phyloP scores from a whole-genome alignment of 345 rosid genomes.

The Gossypium anomalum region DNA sequence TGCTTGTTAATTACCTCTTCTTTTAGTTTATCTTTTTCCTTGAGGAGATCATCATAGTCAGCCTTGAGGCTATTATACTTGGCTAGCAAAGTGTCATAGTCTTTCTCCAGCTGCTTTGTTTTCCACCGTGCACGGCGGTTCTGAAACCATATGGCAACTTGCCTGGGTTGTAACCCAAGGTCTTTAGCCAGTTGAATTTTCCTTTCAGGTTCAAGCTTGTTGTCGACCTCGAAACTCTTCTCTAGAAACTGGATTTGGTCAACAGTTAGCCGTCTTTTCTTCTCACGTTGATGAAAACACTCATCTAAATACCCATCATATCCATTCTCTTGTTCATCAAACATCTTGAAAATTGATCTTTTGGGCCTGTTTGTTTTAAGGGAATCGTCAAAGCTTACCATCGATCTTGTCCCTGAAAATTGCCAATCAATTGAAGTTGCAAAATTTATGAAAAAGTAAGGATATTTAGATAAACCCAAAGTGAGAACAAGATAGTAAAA shows the following conservation, averaged over 20 bases:
- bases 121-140: conserved; percentile 60
- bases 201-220: conserved; percentile 61
- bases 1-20: background rate
- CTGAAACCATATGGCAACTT: conserved; percentile 67
- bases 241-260: conserved; percentile 59
- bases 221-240: conserved; percentile 50
- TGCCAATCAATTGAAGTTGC: background rate
- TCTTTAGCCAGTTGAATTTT: conserved; percentile 61
- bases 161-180: conserved; percentile 65
- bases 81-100: conserved; percentile 40
- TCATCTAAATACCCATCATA: conserved; percentile 42
- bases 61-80: conserved; percentile 42
- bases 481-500: background rate
- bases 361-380: too few species aligned
- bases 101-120: conserved; percentile 56
- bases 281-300: conserved; percentile 39
- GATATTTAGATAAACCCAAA: background rate
- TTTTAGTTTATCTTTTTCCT: conserved; percentile 28
- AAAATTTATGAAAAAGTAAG: background rate
- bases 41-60: conserved; percentile 43
- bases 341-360: background rate
- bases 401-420: conserved; percentile 38
- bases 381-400: conserved; percentile 42
- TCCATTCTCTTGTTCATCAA: conserved; percentile 40
- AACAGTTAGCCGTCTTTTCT: conserved; percentile 45